Evolutionary conservation across 306 rosid genomes (phyloP).

Genomic region (Betula pendula): DNA sequence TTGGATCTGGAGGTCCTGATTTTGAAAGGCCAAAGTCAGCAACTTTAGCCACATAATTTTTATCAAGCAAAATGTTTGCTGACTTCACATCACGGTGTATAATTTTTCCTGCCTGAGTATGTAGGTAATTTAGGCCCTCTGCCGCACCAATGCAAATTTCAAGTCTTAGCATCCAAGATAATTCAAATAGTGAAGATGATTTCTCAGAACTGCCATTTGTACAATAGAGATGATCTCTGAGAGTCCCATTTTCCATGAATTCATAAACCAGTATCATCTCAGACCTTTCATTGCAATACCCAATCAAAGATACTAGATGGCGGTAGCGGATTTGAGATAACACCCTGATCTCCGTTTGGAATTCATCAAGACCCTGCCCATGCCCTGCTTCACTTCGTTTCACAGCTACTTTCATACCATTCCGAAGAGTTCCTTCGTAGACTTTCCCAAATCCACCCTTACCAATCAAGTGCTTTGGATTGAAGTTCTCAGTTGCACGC

Average conservation of each 20-base stretch:
- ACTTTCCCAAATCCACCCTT: conserved; percentile 55
- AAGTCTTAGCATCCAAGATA: conserved; percentile 26
- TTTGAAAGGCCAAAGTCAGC: conserved; percentile 62
- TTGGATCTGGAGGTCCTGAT: conserved; percentile 42
- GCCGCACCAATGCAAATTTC: conserved; percentile 21
- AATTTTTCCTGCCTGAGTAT: conserved; percentile 5
- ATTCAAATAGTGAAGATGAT: background rate
- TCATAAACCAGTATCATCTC: conserved; percentile 64
- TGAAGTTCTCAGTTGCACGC: conserved; percentile 4
- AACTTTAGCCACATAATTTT: conserved; percentile 54
- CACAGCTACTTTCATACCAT: conserved; percentile 44
- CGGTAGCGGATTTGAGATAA: conserved; percentile 51
- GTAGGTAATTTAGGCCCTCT: conserved; percentile 18
- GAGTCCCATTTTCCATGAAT: conserved; percentile 56
- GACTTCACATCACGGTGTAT: conserved; percentile 25
- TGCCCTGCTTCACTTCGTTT: conserved; percentile 53
- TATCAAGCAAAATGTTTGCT: conserved; percentile 43
- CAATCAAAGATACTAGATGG: conserved; percentile 53
- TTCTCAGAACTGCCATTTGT: background rate
- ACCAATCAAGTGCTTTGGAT: conserved; percentile 10
- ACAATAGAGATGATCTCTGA: conserved; percentile 33
- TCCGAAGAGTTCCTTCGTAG: conserved; percentile 46
- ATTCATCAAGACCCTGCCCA: conserved; percentile 51
- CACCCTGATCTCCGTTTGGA: conserved; percentile 54
- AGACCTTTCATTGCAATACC: conserved; percentile 47